phyloP scores from a whole-genome alignment of 2,329 filamentous ascomycete species.

The Ascosphaera apis region DNA sequence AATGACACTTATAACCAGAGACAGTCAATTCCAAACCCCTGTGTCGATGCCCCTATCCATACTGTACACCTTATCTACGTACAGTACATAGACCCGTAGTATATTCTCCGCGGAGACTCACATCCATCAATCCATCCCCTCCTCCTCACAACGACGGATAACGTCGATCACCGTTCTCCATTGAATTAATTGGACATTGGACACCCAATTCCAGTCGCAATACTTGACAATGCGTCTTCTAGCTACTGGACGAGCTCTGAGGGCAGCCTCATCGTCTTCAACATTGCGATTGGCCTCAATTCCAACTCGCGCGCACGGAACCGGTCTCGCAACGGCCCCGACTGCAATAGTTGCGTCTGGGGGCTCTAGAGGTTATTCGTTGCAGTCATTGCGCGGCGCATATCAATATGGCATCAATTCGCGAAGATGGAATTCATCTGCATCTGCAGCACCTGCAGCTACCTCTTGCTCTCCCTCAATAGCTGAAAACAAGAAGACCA shows the following conservation, averaged over 20 bases:
- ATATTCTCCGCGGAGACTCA: neutral
- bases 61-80: too few species aligned
- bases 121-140: neutral
- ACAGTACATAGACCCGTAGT: neutral
- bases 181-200: too few species aligned
- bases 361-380: neutral
- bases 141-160: neutral
- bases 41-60: too few species aligned
- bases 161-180: too few species aligned
- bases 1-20: too few species aligned
- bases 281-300: slow-evolving; percentile 1
- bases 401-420: slow-evolving; percentile 7
- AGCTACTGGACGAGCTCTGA: slow-evolving; percentile 18
- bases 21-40: too few species aligned
- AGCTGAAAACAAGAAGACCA: slow-evolving; percentile 1
- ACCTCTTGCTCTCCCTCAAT: slow-evolving; percentile 1
- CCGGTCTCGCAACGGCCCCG: neutral
- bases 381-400: neutral
- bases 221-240: slow-evolving; percentile 16
- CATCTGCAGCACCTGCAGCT: neutral
- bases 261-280: slow-evolving; percentile 12
- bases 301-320: neutral
- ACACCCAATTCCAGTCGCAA: too few species aligned
- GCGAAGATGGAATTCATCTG: slow-evolving; percentile 1
- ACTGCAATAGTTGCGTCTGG: neutral